These are phyloP conservation scores for Scleroderma citrinum DNA, from an alignment of 768 basidiomycete species.

Conservation along the genomic window DNA sequence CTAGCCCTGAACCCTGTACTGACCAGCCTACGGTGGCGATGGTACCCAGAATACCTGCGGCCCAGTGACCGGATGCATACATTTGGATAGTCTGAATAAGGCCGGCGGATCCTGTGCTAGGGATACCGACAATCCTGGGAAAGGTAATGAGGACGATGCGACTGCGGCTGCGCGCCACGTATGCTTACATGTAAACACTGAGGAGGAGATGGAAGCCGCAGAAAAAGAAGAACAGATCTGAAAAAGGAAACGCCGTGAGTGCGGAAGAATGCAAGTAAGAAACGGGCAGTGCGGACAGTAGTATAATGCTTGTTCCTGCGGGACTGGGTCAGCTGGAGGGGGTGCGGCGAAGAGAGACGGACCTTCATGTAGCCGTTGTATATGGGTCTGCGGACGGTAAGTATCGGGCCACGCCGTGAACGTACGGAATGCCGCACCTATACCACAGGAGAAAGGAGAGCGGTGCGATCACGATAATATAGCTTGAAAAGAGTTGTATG, in stretches of 20 bases:
- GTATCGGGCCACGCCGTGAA: slow-evolving; percentile 6
- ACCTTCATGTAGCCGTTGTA: slow-evolving; percentile 99
- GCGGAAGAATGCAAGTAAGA: slow-evolving; percentile 13
- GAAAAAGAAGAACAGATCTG: slow-evolving; percentile 97
- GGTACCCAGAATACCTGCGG: slow-evolving; percentile 74
- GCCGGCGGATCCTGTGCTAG: slow-evolving; percentile 92
- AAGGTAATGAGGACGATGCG: slow-evolving; percentile 14
- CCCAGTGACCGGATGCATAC: slow-evolving; percentile 65
- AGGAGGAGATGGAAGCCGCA: slow-evolving; percentile 91
- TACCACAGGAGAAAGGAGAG: slow-evolving; percentile 94
- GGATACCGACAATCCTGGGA: slow-evolving; percentile 86
- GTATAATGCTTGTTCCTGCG: slow-evolving; percentile 87
- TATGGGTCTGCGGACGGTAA: slow-evolving; percentile 57
- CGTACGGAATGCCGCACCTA: slow-evolving; percentile 47
- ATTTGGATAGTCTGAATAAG: slow-evolving; percentile 88
- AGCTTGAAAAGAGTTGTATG: slow-evolving; percentile 39
- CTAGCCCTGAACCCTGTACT: slow-evolving; percentile 77
- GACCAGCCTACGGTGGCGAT: slow-evolving; percentile 85
- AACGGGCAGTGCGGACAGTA: slow-evolving; percentile 58
- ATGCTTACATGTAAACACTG: slow-evolving; percentile 80
- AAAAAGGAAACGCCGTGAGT: slow-evolving; percentile 5
- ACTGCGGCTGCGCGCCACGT: slow-evolving; percentile 14
- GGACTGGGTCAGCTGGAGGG: slow-evolving; percentile 16
- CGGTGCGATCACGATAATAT: slow-evolving; percentile 69
- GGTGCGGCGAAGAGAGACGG: slow-evolving; percentile 17